phyloP scores from a whole-genome alignment of 2,329 filamentous ascomycete species.

The Cladobotryum protrusum region DNA sequence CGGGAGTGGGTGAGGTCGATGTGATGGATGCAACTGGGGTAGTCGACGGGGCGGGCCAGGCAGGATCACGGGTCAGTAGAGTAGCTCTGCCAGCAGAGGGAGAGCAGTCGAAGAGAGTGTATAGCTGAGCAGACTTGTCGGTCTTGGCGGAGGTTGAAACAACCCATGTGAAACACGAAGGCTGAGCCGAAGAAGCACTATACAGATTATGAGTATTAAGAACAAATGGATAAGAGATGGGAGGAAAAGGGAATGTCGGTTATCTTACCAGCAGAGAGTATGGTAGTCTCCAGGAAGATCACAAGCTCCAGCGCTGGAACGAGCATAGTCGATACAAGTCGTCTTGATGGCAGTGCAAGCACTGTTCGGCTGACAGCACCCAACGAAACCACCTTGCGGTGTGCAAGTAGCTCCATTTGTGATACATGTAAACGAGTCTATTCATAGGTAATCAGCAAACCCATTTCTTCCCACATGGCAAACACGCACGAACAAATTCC shows the following conservation, averaged over 20 bases:
- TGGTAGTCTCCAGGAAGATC: conserved; percentile 23
- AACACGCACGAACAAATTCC: neutral
- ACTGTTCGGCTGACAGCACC: conserved; percentile 26
- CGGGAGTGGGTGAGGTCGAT: conserved; percentile 3
- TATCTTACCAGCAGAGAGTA: conserved; percentile 30
- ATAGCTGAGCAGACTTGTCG: conserved; percentile 9
- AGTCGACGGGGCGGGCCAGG: conserved; percentile 18
- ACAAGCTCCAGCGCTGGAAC: conserved; percentile 21
- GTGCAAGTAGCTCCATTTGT: conserved; percentile 21
- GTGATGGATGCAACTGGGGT: conserved; percentile 5
- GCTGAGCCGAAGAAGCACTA: conserved; percentile 4
- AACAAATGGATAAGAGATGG: neutral
- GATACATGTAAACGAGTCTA: conserved; percentile 26
- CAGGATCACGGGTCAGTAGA: conserved; percentile 26
- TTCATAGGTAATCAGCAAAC: neutral
- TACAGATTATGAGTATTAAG: conserved; percentile 1
- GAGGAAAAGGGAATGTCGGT: neutral
- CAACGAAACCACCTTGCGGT: conserved; percentile 20
- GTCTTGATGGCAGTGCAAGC: conserved; percentile 27
- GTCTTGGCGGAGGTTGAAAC: conserved; percentile 17
- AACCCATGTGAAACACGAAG: conserved; percentile 25
- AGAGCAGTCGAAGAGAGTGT: conserved; percentile 24
- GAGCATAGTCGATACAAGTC: conserved; percentile 25
- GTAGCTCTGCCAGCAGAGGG: conserved; percentile 17
- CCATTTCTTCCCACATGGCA: neutral